Evolutionary conservation across 768 basidiomycete species (phyloP).

Genomic region (Lactifluus piperatus): DNA sequence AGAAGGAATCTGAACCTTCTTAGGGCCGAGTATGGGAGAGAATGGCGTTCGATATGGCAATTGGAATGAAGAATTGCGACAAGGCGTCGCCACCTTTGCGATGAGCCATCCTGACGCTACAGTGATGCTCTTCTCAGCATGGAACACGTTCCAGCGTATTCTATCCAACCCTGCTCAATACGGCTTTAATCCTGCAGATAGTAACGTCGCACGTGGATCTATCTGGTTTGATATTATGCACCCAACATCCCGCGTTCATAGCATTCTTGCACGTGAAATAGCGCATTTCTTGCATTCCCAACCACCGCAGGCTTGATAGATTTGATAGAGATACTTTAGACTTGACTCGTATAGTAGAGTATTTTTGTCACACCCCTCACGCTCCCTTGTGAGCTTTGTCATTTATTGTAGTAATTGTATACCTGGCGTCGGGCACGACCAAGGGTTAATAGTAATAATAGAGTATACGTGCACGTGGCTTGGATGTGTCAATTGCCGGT

Average conservation of each 20-base stretch:
- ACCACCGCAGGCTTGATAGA: conserved; percentile 6
- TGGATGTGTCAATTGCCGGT: neutral
- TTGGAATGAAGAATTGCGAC: conserved; percentile 14
- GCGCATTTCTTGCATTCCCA: conserved; percentile 9
- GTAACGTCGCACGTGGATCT: conserved; percentile 2
- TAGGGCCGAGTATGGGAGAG: conserved; percentile 7
- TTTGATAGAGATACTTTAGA: too few relatives aligned
- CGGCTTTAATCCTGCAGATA: conserved; percentile 16
- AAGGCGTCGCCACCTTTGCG: conserved; percentile 17
- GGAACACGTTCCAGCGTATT: conserved; percentile 22
- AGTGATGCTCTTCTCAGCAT: conserved; percentile 22
- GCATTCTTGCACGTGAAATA: conserved; percentile 12
- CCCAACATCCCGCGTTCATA: conserved; percentile 14
- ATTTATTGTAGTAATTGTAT: too few relatives aligned
- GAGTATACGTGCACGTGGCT: neutral
- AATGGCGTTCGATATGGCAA: conserved; percentile 10
- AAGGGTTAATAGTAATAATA: too few relatives aligned
- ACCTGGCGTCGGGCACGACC: too few relatives aligned
- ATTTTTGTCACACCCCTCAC: too few relatives aligned
- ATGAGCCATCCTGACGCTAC: conserved; percentile 22
- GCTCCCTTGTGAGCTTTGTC: too few relatives aligned
- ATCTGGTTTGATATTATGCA: conserved; percentile 20
- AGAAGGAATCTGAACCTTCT: neutral
- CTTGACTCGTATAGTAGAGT: too few relatives aligned
- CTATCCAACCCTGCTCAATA: conserved; percentile 22